phyloP scores from a whole-genome alignment of 345 rosid genomes.

The Sisymbrium altissimum region DNA sequence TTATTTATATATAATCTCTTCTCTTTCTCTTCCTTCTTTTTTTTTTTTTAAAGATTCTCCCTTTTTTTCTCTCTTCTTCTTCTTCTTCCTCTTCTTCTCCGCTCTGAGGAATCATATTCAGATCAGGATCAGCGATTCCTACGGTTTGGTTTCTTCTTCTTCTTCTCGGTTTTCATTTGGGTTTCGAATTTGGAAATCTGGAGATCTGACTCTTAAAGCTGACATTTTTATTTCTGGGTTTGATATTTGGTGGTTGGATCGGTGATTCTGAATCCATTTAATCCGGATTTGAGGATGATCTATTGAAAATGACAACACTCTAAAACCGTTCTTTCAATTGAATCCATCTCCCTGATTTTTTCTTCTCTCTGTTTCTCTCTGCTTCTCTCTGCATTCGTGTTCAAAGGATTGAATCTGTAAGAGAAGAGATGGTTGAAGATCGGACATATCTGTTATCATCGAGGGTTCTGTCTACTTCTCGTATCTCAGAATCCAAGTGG shows the following conservation, averaged over 20 bases:
- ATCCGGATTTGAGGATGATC: slow-evolving; percentile 8
- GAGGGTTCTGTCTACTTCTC: slow-evolving; percentile 61
- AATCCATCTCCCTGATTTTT: background rate
- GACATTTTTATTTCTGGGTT: background rate
- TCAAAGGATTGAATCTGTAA: background rate
- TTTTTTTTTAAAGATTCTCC: slow-evolving; percentile 6
- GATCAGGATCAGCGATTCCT: slow-evolving; percentile 39
- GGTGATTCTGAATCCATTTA: background rate
- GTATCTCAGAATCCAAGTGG: slow-evolving; percentile 62
- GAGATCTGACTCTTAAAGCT: slow-evolving; percentile 39
- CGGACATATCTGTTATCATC: slow-evolving; percentile 48
- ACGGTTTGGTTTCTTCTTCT: background rate
- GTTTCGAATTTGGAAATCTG: slow-evolving; percentile 17
- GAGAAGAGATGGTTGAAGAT: slow-evolving; percentile 71
- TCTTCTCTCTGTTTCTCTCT: background rate
- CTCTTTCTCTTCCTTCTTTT: background rate
- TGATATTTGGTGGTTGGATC: background rate
- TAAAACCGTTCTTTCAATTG: background rate
- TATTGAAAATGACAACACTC: background rate
- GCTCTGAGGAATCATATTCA: slow-evolving; percentile 20
- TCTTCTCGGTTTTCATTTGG: background rate
- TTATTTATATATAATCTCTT: slow-evolving; percentile 17
- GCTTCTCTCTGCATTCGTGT: background rate
- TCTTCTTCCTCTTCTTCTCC: slow-evolving; percentile 3
- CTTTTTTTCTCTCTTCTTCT: background rate